Evolutionary conservation across 75 land plant species (phyloP).

Genomic region (Selaginella tamariscina): DNA sequence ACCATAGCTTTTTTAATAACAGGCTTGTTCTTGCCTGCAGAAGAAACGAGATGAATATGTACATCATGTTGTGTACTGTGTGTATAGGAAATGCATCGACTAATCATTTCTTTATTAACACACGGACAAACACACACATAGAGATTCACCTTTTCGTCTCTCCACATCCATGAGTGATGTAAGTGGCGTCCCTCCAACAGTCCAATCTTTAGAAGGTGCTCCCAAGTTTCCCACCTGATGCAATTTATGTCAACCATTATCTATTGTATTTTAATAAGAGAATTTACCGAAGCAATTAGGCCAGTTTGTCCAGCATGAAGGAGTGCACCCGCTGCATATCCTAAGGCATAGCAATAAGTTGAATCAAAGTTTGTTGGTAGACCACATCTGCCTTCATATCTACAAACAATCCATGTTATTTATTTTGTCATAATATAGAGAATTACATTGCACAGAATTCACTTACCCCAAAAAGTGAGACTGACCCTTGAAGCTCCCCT

Average conservation of each 20-base stretch:
- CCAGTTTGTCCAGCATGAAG: constrained; percentile 79
- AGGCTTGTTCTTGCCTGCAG: constrained; percentile 86
- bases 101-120: neutral
- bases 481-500: constrained; percentile 70
- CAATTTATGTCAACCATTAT: too few relatives aligned
- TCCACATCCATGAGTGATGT: constrained; percentile 93
- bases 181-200: constrained; percentile 88
- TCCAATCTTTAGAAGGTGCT: constrained; percentile 77
- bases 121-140: neutral
- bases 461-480: constrained; percentile 87
- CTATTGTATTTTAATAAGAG: too few relatives aligned
- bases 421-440: neutral
- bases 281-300: constrained; percentile 76
- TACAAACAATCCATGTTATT: too few relatives aligned
- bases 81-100: neutral
- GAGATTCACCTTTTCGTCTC: constrained; percentile 61
- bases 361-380: constrained; percentile 93
- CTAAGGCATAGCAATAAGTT: constrained; percentile 85
- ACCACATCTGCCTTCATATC: constrained; percentile 95
- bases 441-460: neutral
- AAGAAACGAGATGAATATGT: constrained; percentile 13
- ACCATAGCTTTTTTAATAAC: constrained; percentile 99
- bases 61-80: neutral
- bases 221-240: constrained; percentile 75
- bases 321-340: constrained; percentile 82